A percentile compares a stretch with the other conserved stretches of the same genome.
phyloP scores from a whole-genome alignment of 1,284 basidiomycete genomes.

The Sphaerobolus stellatus region DNA sequence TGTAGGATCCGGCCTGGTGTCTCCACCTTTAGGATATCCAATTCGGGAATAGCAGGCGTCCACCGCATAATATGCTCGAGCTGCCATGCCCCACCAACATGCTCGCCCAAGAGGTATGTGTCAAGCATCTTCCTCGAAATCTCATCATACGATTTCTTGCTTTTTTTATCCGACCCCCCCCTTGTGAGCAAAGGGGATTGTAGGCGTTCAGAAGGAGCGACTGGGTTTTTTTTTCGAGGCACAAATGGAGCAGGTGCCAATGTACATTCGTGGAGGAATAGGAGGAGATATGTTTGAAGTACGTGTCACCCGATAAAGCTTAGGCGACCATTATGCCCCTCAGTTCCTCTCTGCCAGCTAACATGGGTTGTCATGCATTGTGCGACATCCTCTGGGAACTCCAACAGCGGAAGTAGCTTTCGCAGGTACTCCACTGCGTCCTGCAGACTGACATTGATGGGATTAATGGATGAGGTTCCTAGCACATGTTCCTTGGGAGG shows the following conservation, averaged over 20 bases:
- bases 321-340: constrained; percentile 69
- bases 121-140: constrained; percentile 57
- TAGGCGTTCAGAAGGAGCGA: constrained; percentile 35
- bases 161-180: constrained; percentile 5
- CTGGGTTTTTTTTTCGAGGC: constrained; percentile 35
- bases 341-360: constrained; percentile 37
- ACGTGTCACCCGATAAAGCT: constrained; percentile 74
- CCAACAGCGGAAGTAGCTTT: constrained; percentile 59
- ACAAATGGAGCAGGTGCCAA: constrained; percentile 23
- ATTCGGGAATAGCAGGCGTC: constrained; percentile 49
- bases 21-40: constrained; percentile 11
- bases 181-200: constrained; percentile 29
- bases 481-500: too few species aligned
- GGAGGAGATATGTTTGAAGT: constrained; percentile 65
- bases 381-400: constrained; percentile 68
- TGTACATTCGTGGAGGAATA: constrained; percentile 60
- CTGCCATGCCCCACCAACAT: constrained; percentile 70
- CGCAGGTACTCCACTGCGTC: constrained; percentile 52
- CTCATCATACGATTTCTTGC: constrained; percentile 40
- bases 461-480: neutral
- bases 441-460: constrained; percentile 1
- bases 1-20: constrained; percentile 12
- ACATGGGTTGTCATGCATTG: constrained; percentile 71
- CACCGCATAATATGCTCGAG: constrained; percentile 67
- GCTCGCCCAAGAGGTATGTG: constrained; percentile 67